Conservation (phyloP, 2,329 filamentous ascomycete species). For the Talaromyces sp. region DNA sequence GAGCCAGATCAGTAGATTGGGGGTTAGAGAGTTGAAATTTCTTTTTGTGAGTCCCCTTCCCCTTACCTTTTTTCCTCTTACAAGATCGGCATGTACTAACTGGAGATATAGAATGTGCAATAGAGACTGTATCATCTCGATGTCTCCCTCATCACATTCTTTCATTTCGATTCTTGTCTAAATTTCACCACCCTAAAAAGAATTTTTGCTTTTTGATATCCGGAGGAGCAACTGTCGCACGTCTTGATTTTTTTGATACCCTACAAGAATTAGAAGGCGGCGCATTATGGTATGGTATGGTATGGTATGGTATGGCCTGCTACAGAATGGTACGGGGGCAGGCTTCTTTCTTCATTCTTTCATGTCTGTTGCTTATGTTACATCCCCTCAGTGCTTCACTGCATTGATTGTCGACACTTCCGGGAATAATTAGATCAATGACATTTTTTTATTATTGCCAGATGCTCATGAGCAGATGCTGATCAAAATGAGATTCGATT, state of each 20-base stretch:
- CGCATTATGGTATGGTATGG: background rate
- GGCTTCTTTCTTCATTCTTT: background rate
- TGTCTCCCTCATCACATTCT: background rate
- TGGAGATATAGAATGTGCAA: background rate
- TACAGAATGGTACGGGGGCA: background rate
- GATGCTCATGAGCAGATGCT: background rate
- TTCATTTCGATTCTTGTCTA: background rate
- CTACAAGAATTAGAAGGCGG: background rate
- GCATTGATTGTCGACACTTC: no score
- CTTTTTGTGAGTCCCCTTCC: conserved; percentile 54
- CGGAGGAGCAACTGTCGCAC: background rate
- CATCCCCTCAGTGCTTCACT: background rate
- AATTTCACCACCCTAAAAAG: background rate
- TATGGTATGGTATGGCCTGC: background rate
- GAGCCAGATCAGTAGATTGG: conserved; percentile 64
- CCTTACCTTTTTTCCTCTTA: background rate
- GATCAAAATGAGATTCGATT: background rate
- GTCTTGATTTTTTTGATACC: conserved; percentile 8
- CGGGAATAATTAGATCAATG: no score
- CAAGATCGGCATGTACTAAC: background rate
- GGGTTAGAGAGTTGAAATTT: conserved; percentile 63
- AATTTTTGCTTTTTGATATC: background rate
- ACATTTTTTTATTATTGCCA: no score
- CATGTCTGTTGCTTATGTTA: background rate
- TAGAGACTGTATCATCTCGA: background rate